Base-by-base conservation (phyloP, 2,329 filamentous ascomycete species). In the Sporothrix protearum region DNA sequence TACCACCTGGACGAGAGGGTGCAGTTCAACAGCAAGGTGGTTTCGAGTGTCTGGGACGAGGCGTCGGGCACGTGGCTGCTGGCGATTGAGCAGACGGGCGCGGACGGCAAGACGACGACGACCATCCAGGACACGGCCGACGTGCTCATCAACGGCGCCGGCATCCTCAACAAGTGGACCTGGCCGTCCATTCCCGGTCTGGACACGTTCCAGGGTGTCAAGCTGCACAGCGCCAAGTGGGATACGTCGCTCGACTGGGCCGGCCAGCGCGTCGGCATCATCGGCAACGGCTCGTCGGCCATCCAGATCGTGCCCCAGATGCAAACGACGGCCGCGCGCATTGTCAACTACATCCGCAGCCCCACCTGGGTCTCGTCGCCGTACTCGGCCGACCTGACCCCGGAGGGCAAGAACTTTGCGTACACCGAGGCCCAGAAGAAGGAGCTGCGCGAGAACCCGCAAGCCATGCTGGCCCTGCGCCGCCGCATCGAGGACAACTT, bases 1-100 rank as follows among this genome's bases (percentile, higher is more conserved):
- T 77, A 80, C 74, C 75, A 76, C 10, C 77, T 81, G 5, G 77
- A 82, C 49, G 79, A 81, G 64, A 82, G 83, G 71, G 79, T 86
- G 66, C 80, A 81, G 72, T 79, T 85, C 39, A 79, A 71, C 42
- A 39, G 36, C 64, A 64, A 16, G n/a, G 71, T 72, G 5, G 33
- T 28, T 16, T 51, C 53, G 19, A 80, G 79, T 2, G 74, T 70
- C 0, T 86, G 84, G 85, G 78, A 84, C 70, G 83, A 84, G 71
- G 73, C 77, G 1, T 76, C 76, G 16, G 80, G 80, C 2, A 75
- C 79, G 6, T 85, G 83, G 82, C 16, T 2, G n/a, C 10, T 36
- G 19, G 57, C 36, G 71, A 73, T 75, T 63, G 69, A 80, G 33
- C 76, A 73, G 2, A 73, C 79, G 2, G 74, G 76, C 53, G 74